These are phyloP conservation scores for Boletus patriciae DNA, from an alignment of 768 basidiomycete species.

Conservation along the genomic window DNA sequence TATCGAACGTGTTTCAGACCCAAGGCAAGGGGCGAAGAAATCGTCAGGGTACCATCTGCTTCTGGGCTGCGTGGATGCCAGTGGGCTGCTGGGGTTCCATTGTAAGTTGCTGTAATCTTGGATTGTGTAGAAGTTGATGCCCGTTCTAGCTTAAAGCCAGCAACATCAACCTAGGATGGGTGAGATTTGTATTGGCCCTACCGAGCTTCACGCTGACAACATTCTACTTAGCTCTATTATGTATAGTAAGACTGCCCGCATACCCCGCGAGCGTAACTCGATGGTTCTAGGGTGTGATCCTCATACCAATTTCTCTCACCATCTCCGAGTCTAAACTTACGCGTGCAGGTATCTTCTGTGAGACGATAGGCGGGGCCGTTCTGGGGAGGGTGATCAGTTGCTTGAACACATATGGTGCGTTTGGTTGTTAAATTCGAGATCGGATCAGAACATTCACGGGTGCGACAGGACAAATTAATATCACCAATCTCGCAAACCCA, in stretches of 20 bases:
- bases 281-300: conserved; percentile 43
- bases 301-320: conserved; percentile 49
- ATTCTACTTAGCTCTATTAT: conserved; percentile 38
- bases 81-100: conserved; percentile 44
- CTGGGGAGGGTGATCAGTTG: conserved; percentile 53
- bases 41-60: conserved; percentile 42
- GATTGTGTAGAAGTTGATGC: background rate
- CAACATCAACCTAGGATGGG: conserved; percentile 49
- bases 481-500: conserved; percentile 39
- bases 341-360: conserved; percentile 39
- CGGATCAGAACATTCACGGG: background rate
- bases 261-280: background rate
- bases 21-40: conserved; percentile 38
- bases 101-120: conserved; percentile 19
- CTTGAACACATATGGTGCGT: conserved; percentile 47
- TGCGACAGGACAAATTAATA: conserved; percentile 34
- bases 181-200: conserved; percentile 17
- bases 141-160: conserved; percentile 41
- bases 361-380: conserved; percentile 41
- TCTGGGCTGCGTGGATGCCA: conserved; percentile 47
- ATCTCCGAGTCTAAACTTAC: conserved; percentile 50
- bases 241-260: conserved; percentile 36
- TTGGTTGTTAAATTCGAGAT: background rate
- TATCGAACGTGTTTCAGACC: conserved; percentile 42
- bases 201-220: conserved; percentile 3